Evolutionary conservation across 306 rosid species (phyloP).

Genomic region (Geum urbanum): DNA sequence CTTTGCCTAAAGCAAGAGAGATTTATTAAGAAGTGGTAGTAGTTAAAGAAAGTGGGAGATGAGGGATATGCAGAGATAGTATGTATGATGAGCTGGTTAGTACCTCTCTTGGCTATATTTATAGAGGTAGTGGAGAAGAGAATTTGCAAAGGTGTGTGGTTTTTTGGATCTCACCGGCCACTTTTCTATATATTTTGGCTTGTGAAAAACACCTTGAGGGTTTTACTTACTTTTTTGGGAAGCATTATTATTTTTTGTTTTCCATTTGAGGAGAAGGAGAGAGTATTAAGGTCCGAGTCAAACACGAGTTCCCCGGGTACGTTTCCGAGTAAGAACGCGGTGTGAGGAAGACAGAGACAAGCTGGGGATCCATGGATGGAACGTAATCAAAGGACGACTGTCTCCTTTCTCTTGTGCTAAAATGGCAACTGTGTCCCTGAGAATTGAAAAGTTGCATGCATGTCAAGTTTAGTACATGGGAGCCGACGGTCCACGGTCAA

Average conservation of each 20-base stretch:
- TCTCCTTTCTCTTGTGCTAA: not conserved
- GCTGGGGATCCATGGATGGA: not conserved
- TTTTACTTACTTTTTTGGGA: not conserved
- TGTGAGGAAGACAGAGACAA: slow-evolving; percentile 21
- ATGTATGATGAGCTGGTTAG: slow-evolving; percentile 14
- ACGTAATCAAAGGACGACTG: not conserved
- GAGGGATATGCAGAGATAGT: not conserved
- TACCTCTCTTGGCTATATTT: not conserved
- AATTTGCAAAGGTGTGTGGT: slow-evolving; percentile 6
- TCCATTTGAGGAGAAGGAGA: not conserved
- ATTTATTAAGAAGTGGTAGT: not conserved
- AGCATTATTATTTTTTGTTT: not conserved
- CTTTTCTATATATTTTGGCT: slow-evolving; percentile 24
- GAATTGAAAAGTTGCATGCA: slow-evolving; percentile 1
- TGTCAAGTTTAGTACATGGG: not conserved
- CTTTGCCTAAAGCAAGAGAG: not conserved
- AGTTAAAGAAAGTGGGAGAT: not conserved
- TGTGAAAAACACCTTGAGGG: slow-evolving; percentile 29
- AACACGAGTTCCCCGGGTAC: slow-evolving; percentile 19
- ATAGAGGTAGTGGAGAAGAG: slow-evolving; percentile 4
- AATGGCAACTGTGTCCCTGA: slow-evolving; percentile 19
- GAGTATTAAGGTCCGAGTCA: slow-evolving; percentile 30
- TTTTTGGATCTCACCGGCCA: slow-evolving; percentile 41
- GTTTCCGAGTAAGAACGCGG: slow-evolving; percentile 39
- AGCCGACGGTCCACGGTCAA: not conserved